Base-by-base conservation (phyloP, 192 early-diverging fungal species). In the Dispira parvispora region DNA sequence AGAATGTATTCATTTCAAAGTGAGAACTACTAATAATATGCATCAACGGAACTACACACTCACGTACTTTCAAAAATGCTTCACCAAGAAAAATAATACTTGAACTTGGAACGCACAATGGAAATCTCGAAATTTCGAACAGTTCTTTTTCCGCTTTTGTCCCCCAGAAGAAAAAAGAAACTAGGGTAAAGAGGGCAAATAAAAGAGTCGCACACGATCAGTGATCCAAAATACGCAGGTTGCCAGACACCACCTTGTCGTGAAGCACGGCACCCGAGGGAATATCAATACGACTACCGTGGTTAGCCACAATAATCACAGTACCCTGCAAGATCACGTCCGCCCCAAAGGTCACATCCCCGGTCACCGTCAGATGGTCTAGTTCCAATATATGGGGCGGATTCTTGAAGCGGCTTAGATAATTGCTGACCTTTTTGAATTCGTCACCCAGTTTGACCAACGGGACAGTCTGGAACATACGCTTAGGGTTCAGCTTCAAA, bases 231-330 rank as follows among this genome's bases (percentile, higher is more conserved):
- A 89, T 82, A 54, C 92, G 87, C 26, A 99, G 78, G 68, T 96
- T 94, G 52, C 96, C 96, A 63, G 90, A 89, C 23, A 99, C 92
- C 20, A 99, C 92, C 82, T 99, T 99, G 79, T 99, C 94, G 67
- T 99, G 91, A 49, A 99, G 77, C 62, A 96, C 86, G 25, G 91
- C 78, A 46, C 92, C 89, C 8, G 89, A 86, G 20, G 96, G 92
- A 64, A 99, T 95, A 72, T 97, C 94, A 66, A 97, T 99, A 61
- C 91, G 83, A n/a, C 76, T 78, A n/a, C 96, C 96, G 62, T 91
- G 83, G 79, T 96, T 99, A 42, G 96, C 92, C 20, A 99, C 96
- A 72, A 99, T 96, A 56, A 99, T 99, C 44, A 99, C 96, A 8
- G 96, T 97, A 53, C 96, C 89, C 67, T 82, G 79, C 16, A 99